phyloP scores from a whole-genome alignment of 192 early-diverging fungal genomes.

The Coemansia sp. region DNA sequence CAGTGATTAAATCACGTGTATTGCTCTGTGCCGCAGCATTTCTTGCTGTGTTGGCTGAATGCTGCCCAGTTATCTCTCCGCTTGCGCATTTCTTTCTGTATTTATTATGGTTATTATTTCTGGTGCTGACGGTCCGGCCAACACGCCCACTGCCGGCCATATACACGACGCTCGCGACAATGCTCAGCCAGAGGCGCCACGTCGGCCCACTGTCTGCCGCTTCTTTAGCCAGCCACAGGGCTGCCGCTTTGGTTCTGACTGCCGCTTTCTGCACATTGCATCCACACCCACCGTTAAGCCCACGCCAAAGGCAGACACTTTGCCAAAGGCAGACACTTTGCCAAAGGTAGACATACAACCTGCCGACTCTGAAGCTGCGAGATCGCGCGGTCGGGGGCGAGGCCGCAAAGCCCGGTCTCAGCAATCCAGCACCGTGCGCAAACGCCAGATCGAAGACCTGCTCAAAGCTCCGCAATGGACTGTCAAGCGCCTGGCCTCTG shows the following conservation, averaged over 20 bases:
- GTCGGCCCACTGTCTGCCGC: conserved; percentile 23
- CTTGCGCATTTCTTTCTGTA: neutral
- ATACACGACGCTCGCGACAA: neutral
- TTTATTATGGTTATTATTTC: conserved; percentile 22
- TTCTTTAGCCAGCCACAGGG: conserved; percentile 30
- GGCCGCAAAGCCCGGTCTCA: neutral
- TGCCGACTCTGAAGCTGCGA: neutral
- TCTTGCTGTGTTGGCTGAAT: neutral
- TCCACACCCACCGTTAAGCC: neutral
- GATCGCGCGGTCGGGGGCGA: conserved; percentile 4
- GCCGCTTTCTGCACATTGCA: conserved; percentile 33
- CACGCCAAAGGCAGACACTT: too few species aligned
- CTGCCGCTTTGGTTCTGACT: conserved; percentile 32
- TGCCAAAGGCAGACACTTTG: too few species aligned
- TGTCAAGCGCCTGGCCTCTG: conserved; percentile 29
- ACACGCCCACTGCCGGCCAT: conserved; percentile 20
- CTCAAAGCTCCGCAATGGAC: conserved; percentile 28
- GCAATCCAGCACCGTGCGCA: conserved; percentile 19
- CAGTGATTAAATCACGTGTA: neutral
- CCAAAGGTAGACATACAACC: too few species aligned
- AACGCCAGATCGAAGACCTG: conserved; percentile 38
- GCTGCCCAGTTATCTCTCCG: neutral
- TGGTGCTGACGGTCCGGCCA: conserved; percentile 15
- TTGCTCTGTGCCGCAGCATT: neutral
- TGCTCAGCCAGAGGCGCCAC: neutral